Evolutionary conservation across 225 moss, liverwort and hornwort species (phyloP), one percentile per base, ranked within the genome.

Genomic region (Bryoerythrophyllum caledonicum): DNA sequence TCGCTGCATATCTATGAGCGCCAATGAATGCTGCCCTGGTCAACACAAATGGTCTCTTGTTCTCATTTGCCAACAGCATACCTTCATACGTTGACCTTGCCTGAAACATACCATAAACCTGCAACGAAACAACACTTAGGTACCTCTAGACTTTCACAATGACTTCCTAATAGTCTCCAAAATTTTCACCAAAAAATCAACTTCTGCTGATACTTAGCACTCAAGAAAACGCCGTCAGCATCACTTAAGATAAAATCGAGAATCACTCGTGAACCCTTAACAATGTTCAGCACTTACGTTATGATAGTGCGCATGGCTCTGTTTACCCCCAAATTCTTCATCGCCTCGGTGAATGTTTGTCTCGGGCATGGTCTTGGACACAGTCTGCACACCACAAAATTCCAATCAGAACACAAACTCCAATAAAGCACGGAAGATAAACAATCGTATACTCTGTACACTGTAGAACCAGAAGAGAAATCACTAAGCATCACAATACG

Each of bases 101-200:
- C 85, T 94, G 94, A 62, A 93, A 82, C 91, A 89, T 91, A 11
- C 94, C 94, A 76, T 97, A 97, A 20, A 90, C 93, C 96, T 96
- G 87, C 72, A 81, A 56, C 40, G 28, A 74, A 54, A 84, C 8
- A 61, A 75, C 68, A 67, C 61, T 46, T 67, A 62, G 63, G 57
- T 71, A 26, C 58, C 11, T 41, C 11, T n/a, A n/a, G n/a, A n/a
- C n/a, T n/a, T n/a, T n/a, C n/a, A n/a, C n/a, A n/a, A n/a, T n/a
- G n/a, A n/a, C n/a, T n/a, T n/a, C n/a, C n/a, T n/a, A n/a, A n/a
- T n/a, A n/a, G n/a, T n/a, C n/a, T n/a, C n/a, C n/a, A n/a, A n/a
- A n/a, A n/a, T n/a, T n/a, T 70, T 70, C 21, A 77, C 13, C 28
- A 12, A 14, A 48, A 57, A 17, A 49, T n/a, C n/a, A 60, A 68